Conservation (phyloP, 805 yeast genomes). For the Torulaspora microellipsoides region DNA sequence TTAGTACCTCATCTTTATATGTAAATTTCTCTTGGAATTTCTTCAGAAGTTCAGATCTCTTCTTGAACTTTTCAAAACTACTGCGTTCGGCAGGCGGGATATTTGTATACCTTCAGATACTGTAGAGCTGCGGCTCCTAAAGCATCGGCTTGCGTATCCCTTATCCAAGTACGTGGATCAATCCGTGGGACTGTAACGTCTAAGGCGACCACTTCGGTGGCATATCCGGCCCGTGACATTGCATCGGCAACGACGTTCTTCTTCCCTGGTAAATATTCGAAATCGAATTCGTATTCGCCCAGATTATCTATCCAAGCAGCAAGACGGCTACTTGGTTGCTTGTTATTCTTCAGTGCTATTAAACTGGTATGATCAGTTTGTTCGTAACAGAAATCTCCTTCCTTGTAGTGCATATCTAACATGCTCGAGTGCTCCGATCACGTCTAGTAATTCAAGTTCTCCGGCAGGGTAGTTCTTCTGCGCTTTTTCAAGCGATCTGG, state of each 20-base stretch:
- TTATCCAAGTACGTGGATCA: too few species aligned
- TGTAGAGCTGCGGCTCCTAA: too few species aligned
- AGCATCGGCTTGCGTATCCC: too few species aligned
- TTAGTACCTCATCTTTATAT: too few species aligned
- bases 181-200: neutral
- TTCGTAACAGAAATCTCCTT: constrained; percentile 6
- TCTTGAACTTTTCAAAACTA: too few species aligned
- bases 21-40: too few species aligned
- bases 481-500: constrained; percentile 5
- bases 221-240: constrained; percentile 8
- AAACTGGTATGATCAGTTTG: constrained; percentile 14
- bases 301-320: constrained; percentile 10
- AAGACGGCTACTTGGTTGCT: constrained; percentile 11
- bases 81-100: too few species aligned
- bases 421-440: constrained; percentile 12
- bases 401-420: constrained; percentile 13
- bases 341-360: constrained; percentile 4
- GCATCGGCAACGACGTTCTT: constrained; percentile 17
- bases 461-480: constrained; percentile 14
- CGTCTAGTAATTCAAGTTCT: constrained; percentile 15
- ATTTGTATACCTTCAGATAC: too few species aligned
- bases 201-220: too few species aligned
- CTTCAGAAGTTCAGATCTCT: too few species aligned
- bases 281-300: constrained; percentile 11
- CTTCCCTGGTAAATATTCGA: constrained; percentile 10